Evolutionary conservation across 345 rosid genomes (phyloP), one percentile per base, ranked within the genome.

Genomic region (Noccaea bulbosa): DNA sequence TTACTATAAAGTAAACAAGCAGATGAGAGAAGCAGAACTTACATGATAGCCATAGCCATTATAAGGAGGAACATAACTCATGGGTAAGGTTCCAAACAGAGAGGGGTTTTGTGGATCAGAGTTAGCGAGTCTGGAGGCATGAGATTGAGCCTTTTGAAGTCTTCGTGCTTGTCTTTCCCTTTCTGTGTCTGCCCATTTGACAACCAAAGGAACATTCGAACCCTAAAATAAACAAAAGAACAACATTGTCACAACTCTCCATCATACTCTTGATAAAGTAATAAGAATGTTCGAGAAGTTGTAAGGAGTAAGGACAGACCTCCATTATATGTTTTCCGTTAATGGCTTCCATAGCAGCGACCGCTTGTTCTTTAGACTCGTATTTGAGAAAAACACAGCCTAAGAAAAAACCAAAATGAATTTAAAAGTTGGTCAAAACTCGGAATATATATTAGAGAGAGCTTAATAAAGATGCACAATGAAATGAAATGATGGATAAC

Each of bases 121-220:
- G 75, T 73, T 87, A 45, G 84, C 83, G 60, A 82, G 16, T 66
- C 72, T 83, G 40, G 84, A 76, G 58, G 81, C 83, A 71, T 83
- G 85, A 14, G 87, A 88, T 43, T 87, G 98, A 68, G 87, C 88
- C 80, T 87, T 95, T 72, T 86, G 98, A 52, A 92, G 91, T 80
- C 91, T 82, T 33, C 99, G 87, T 20, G 96, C 82, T 77, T 85
- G 91, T 75, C 98, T 87, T 84, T 95, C 99, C 80, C 82, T 95
- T 78, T 95, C 99, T 11, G 98, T 95, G 79, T 95, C 99, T 57
- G 99, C 99, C 99, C 99, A 95, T 84, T 95, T 95, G 79, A 92
- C 97, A 78, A 95, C 91, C 82, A 95, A 77, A 72, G 98, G 99
- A 73, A 92, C 92, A 77, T 76, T 88, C 69, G 98, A 84, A 79